Conservation (phyloP, 2,329 filamentous ascomycete species). For the Calonectria crousiana region DNA sequence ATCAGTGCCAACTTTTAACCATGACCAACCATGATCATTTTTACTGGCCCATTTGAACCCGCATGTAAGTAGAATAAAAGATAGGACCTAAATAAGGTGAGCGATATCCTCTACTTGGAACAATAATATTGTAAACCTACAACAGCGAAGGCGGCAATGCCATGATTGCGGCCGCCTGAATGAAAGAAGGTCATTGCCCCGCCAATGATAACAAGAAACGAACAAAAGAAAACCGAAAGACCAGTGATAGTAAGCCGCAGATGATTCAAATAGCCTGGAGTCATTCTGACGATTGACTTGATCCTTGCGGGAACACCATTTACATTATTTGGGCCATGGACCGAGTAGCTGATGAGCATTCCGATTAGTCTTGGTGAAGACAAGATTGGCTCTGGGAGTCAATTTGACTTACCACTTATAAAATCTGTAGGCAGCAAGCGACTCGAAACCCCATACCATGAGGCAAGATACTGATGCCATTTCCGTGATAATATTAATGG, state of each 20-base stretch:
- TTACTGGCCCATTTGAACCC: neutral
- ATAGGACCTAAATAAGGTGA: neutral
- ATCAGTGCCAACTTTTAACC: neutral
- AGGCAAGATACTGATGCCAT: neutral
- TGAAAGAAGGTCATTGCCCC: neutral
- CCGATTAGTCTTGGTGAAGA: too few relatives aligned
- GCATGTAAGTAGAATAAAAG: neutral
- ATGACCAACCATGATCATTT: neutral
- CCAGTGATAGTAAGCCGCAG: neutral
- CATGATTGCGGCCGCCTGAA: neutral
- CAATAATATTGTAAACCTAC: neutral
- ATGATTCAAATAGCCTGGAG: neutral
- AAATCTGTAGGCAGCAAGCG: neutral
- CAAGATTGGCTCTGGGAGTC: neutral
- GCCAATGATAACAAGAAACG: neutral
- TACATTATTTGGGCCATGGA: neutral
- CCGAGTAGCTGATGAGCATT: neutral
- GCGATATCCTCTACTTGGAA: neutral
- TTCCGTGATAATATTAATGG: neutral
- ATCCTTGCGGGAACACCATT: neutral
- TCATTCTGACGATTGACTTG: neutral
- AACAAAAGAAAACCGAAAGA: neutral
- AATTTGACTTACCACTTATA: neutral
- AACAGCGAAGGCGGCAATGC: neutral
- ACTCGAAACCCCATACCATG: neutral